These are phyloP conservation scores for Mucor ambiguus DNA, from an alignment of 371 early-diverging fungal species.

Conservation along the genomic window DNA sequence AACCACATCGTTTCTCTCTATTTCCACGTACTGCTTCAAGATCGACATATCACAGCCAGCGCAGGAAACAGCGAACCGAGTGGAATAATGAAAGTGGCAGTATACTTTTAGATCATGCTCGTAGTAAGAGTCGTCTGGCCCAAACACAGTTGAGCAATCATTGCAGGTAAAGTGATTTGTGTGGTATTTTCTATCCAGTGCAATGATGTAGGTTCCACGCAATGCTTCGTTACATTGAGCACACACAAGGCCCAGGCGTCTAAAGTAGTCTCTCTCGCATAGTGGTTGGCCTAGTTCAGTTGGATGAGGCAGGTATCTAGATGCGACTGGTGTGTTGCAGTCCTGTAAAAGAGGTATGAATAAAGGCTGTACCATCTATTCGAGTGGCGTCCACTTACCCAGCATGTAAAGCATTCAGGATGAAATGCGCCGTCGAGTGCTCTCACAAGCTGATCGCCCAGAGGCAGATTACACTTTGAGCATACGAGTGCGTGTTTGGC, in stretches of 20 bases:
- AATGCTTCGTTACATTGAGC: slow-evolving; percentile 88
- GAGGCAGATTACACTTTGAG: slow-evolving; percentile 82
- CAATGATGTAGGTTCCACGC: slow-evolving; percentile 91
- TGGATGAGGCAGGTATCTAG: slow-evolving; percentile 83
- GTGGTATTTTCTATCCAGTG: slow-evolving; percentile 90
- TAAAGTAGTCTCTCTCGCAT: slow-evolving; percentile 91
- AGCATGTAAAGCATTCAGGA: slow-evolving; percentile 97
- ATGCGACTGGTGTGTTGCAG: slow-evolving; percentile 79
- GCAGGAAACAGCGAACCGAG: slow-evolving; percentile 86
- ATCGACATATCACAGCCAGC: slow-evolving; percentile 93
- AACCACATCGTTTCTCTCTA: slow-evolving; percentile 72
- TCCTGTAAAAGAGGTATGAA: slow-evolving; percentile 53
- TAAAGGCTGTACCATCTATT: no score
- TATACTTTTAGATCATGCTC: slow-evolving; percentile 90
- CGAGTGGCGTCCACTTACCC: slow-evolving; percentile 34
- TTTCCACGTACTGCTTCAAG: slow-evolving; percentile 92
- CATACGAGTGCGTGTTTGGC: slow-evolving; percentile 78
- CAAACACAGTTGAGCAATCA: slow-evolving; percentile 90
- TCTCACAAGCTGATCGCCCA: slow-evolving; percentile 91
- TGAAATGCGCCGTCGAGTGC: slow-evolving; percentile 93
- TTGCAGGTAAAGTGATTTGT: slow-evolving; percentile 96
- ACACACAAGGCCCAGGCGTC: slow-evolving; percentile 84
- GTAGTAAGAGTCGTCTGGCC: slow-evolving; percentile 94
- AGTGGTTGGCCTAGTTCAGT: slow-evolving; percentile 63
- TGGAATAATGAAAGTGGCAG: slow-evolving; percentile 95